Percentiles rank a stretch among this genome's conserved stretches.
phyloP scores from a whole-genome alignment of 2,329 filamentous ascomycete species.

The Pyricularia grisea region DNA sequence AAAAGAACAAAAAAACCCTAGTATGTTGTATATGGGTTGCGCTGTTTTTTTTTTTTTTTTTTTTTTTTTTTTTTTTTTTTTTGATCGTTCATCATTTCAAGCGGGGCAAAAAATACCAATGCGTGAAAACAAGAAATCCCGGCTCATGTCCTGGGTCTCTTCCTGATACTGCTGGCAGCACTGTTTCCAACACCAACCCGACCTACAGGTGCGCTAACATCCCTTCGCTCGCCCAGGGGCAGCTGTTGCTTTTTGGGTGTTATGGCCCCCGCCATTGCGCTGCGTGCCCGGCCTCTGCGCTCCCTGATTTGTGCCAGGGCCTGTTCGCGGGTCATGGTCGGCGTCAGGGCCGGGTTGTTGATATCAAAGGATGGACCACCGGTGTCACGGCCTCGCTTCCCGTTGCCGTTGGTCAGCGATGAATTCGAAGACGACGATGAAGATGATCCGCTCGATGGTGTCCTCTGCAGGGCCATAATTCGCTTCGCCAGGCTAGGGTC shows the following conservation, averaged over 20 bases:
- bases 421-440: slow-evolving; percentile 3
- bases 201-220: slow-evolving; percentile 34
- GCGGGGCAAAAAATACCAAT: neutral
- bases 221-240: slow-evolving; percentile 38
- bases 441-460: slow-evolving; percentile 23
- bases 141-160: neutral
- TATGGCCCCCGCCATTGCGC: slow-evolving; percentile 52
- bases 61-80: no score
- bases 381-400: slow-evolving; percentile 15
- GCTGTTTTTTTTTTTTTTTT: neutral
- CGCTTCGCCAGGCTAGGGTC: slow-evolving; percentile 34
- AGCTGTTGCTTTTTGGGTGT: slow-evolving; percentile 49
- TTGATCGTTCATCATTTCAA: no score
- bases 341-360: slow-evolving; percentile 49
- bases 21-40: neutral
- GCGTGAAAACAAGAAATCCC: neutral
- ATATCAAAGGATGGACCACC: slow-evolving; percentile 37
- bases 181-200: neutral
- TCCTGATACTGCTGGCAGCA: neutral
- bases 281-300: slow-evolving; percentile 60
- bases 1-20: no score
- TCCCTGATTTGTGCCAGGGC: slow-evolving; percentile 68
- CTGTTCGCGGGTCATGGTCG: slow-evolving; percentile 63
- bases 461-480: slow-evolving; percentile 27
- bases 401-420: slow-evolving; percentile 10